phyloP scores from a whole-genome alignment of 495 filamentous ascomycete genomes.

The Physcia stellaris region DNA sequence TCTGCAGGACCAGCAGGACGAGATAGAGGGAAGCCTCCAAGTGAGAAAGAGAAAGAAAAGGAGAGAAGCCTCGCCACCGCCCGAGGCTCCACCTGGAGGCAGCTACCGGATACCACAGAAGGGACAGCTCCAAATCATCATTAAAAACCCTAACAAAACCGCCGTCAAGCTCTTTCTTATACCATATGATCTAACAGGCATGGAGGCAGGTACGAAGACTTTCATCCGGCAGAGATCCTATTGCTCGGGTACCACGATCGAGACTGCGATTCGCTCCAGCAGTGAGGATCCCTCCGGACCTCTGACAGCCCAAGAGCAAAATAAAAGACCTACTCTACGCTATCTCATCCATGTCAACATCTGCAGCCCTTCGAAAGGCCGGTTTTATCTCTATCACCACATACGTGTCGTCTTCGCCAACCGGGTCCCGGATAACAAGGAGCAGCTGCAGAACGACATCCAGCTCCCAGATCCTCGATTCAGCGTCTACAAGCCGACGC shows the following conservation, averaged over 20 bases:
- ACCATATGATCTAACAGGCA: slow-evolving; percentile 88
- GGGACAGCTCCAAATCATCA: slow-evolving; percentile 91
- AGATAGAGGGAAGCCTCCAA: neutral
- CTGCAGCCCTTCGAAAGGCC: slow-evolving; percentile 69
- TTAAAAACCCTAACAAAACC: slow-evolving; percentile 94
- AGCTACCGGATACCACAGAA: slow-evolving; percentile 91
- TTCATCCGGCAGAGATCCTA: slow-evolving; percentile 94
- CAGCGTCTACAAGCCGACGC: slow-evolving; percentile 63
- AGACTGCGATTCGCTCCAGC: slow-evolving; percentile 41
- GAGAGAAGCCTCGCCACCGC: slow-evolving; percentile 48
- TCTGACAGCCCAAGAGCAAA: slow-evolving; percentile 23
- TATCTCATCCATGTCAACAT: slow-evolving; percentile 94
- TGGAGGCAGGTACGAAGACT: slow-evolving; percentile 90
- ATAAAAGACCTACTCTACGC: slow-evolving; percentile 67
- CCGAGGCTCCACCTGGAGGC: slow-evolving; percentile 63
- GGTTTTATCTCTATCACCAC: slow-evolving; percentile 81
- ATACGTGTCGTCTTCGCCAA: slow-evolving; percentile 97
- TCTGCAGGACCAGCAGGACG: neutral
- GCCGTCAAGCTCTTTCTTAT: slow-evolving; percentile 91
- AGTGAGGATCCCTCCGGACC: slow-evolving; percentile 27
- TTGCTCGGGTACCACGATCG: slow-evolving; percentile 74
- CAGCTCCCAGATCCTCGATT: slow-evolving; percentile 81
- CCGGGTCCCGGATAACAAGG: slow-evolving; percentile 91
- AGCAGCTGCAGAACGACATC: slow-evolving; percentile 82
- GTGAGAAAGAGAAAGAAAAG: slow-evolving; percentile 31